Conservation (phyloP, 495 filamentous ascomycete genomes). For the Podospora sp. region DNA sequence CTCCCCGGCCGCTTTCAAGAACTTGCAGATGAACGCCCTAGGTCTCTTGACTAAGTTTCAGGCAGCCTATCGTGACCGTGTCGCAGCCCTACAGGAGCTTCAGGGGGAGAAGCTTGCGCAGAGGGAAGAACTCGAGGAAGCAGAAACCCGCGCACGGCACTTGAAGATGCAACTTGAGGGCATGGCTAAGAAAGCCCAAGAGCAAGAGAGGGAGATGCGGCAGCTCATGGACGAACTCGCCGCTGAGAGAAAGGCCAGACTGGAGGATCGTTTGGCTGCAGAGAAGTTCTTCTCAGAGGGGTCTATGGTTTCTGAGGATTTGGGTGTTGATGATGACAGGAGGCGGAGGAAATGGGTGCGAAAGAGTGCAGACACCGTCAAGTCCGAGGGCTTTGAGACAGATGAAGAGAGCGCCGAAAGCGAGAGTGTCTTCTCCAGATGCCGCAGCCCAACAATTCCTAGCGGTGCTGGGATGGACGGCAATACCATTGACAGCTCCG, state of each 20-base stretch:
- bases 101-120: constrained; percentile 65
- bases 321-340: constrained; percentile 55
- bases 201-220: constrained; percentile 67
- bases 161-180: constrained; percentile 76
- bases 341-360: constrained; percentile 48
- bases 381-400: constrained; percentile 45
- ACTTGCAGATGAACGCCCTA: constrained; percentile 68
- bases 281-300: constrained; percentile 35
- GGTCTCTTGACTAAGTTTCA: constrained; percentile 67
- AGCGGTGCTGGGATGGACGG: constrained; percentile 24
- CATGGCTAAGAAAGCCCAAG: constrained; percentile 67
- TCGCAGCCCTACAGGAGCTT: constrained; percentile 59
- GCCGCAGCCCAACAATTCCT: constrained; percentile 53
- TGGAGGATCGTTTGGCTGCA: constrained; percentile 44
- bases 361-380: constrained; percentile 55
- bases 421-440: constrained; percentile 67
- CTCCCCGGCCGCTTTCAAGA: constrained; percentile 69
- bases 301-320: constrained; percentile 50
- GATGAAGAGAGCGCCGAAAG: constrained; percentile 58
- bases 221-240: constrained; percentile 65
- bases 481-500: constrained; percentile 35
- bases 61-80: constrained; percentile 67
- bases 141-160: constrained; percentile 64
- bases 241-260: constrained; percentile 57
- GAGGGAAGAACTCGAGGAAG: constrained; percentile 73